Evolutionary conservation across 2,329 filamentous ascomycete genomes (phyloP).

Genomic region (Calonectria henricotiae): DNA sequence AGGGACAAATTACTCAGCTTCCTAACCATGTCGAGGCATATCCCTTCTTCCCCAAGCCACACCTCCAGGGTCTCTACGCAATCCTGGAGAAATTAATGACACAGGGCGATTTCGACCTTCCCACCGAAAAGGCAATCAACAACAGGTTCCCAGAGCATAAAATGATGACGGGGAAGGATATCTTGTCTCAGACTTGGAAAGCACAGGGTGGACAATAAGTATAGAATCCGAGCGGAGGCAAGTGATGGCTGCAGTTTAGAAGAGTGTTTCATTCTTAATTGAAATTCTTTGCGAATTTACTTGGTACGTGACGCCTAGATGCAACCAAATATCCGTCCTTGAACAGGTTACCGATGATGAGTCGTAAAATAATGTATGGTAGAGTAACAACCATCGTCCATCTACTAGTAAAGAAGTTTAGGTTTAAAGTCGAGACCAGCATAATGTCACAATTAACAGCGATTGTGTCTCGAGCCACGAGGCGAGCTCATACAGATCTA

Average conservation of each 20-base stretch:
- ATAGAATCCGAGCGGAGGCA: not conserved
- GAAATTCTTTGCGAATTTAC: too few species aligned
- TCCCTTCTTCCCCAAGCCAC: slow-evolving; percentile 26
- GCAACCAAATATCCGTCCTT: too few species aligned
- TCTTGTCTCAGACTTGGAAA: slow-evolving; percentile 21
- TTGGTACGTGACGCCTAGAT: too few species aligned
- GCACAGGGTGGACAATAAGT: slow-evolving; percentile 1
- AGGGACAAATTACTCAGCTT: slow-evolving; percentile 26
- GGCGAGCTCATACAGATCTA: too few species aligned
- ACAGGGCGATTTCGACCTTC: slow-evolving; percentile 12
- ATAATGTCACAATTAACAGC: too few species aligned
- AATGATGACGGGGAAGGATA: slow-evolving; percentile 12
- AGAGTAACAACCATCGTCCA: too few species aligned
- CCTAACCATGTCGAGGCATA: slow-evolving; percentile 24
- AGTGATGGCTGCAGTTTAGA: not conserved
- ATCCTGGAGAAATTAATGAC: slow-evolving; percentile 3
- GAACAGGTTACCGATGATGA: too few species aligned
- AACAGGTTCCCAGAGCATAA: slow-evolving; percentile 18
- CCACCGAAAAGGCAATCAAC: slow-evolving; percentile 22
- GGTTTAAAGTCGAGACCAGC: too few species aligned
- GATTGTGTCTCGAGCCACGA: too few species aligned
- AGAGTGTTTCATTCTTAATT: too few species aligned
- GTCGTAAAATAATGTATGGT: too few species aligned
- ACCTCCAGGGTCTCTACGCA: slow-evolving; percentile 8
- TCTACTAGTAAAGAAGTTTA: too few species aligned